A percentile compares a stretch with the other conserved stretches of the same genome.
These are phyloP conservation scores for Phylloporus rhodoxanthus DNA, from an alignment of 768 basidiomycete genomes.

Conservation along the genomic window DNA sequence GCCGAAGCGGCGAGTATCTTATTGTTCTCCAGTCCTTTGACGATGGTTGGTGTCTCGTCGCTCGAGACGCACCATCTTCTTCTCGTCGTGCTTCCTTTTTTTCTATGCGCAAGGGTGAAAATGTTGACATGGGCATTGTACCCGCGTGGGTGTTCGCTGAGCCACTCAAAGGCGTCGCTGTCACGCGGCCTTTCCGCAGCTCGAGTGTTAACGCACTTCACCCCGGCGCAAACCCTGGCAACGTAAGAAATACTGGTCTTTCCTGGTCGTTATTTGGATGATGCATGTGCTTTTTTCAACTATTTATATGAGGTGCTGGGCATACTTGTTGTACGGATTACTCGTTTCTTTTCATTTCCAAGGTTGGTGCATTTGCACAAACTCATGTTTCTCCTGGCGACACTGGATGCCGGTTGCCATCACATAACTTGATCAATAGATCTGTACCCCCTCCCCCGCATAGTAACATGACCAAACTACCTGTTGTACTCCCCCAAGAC, in stretches of 20 bases:
- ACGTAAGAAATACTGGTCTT: slow-evolving; percentile 44
- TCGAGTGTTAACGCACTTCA: slow-evolving; percentile 47
- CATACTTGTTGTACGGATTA: background rate
- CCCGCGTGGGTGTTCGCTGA: slow-evolving; percentile 76
- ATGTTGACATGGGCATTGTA: slow-evolving; percentile 63
- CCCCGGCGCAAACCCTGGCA: slow-evolving; percentile 33
- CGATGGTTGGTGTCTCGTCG: slow-evolving; percentile 77
- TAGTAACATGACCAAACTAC: background rate
- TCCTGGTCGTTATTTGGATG: slow-evolving; percentile 66
- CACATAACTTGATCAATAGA: background rate
- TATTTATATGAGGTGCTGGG: background rate
- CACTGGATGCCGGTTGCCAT: background rate
- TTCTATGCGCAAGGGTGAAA: slow-evolving; percentile 23
- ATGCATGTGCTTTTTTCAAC: background rate
- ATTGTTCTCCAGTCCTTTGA: slow-evolving; percentile 63
- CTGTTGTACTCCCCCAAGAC: background rate
- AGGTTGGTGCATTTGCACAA: background rate
- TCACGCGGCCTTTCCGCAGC: slow-evolving; percentile 60
- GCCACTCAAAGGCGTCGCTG: slow-evolving; percentile 51
- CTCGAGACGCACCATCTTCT: slow-evolving; percentile 41
- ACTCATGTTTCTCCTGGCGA: background rate
- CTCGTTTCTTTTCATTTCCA: background rate
- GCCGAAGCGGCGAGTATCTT: slow-evolving; percentile 50
- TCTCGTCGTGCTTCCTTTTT: slow-evolving; percentile 34
- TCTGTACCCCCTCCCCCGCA: too few species aligned